Conservation (phyloP, 2,329 filamentous ascomycete genomes). For the Parastagonospora nodorum region DNA sequence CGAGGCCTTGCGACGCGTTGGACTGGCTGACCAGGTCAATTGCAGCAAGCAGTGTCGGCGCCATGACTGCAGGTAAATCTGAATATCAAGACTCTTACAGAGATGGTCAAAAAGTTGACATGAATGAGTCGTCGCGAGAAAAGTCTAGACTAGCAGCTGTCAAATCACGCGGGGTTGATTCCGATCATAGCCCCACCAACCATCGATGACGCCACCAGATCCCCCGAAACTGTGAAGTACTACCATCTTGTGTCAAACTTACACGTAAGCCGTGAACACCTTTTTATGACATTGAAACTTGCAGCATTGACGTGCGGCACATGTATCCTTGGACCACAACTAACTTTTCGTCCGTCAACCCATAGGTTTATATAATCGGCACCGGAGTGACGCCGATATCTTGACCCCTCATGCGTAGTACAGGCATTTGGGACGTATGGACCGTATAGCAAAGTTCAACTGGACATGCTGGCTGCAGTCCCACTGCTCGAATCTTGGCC, state of each 20-base stretch:
- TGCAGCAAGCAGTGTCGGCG: constrained; percentile 54
- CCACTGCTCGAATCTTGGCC: too few relatives aligned
- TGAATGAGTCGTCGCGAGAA: constrained; percentile 14
- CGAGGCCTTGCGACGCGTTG: constrained; percentile 55
- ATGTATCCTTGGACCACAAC: too few relatives aligned
- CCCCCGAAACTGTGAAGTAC: neutral
- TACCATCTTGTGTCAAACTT: neutral
- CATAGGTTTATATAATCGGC: too few relatives aligned
- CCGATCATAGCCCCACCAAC: constrained; percentile 13
- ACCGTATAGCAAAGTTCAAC: too few relatives aligned
- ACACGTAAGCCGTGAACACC: too few relatives aligned
- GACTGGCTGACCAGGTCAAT: constrained; percentile 54
- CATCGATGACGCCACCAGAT: constrained; percentile 9
- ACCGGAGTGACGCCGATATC: too few relatives aligned
- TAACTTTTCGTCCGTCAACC: too few relatives aligned
- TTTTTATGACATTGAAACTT: too few relatives aligned
- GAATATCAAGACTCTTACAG: neutral
- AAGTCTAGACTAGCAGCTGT: constrained; percentile 11
- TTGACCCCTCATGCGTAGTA: too few relatives aligned
- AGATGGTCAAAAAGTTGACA: neutral
- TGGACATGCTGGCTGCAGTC: too few relatives aligned
- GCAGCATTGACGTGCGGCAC: too few relatives aligned
- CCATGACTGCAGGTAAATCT: constrained; percentile 40
- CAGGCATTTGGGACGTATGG: too few relatives aligned
- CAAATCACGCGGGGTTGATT: constrained; percentile 13